These are phyloP conservation scores for Metschnikowia baotianmanensis DNA, from an alignment of 805 yeast genomes.

Conservation along the genomic window DNA sequence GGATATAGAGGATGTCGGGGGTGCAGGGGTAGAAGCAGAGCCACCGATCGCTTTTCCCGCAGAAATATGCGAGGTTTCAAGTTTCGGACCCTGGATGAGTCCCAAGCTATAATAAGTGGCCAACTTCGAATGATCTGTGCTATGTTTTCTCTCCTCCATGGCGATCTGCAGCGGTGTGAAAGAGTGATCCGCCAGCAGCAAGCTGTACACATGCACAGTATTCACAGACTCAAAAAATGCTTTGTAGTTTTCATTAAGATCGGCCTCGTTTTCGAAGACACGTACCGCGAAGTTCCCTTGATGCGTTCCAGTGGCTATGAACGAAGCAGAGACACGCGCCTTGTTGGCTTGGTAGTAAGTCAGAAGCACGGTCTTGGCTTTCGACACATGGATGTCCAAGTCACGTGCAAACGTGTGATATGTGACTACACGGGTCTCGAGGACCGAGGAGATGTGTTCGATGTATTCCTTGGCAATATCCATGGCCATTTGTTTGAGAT, in stretches of 20 bases:
- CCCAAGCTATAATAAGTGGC: slow-evolving; percentile 27
- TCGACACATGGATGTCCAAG: slow-evolving; percentile 34
- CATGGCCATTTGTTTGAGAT: slow-evolving; percentile 31
- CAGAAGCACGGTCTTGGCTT: slow-evolving; percentile 40
- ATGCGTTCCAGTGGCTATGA: slow-evolving; percentile 39
- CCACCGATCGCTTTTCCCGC: neutral
- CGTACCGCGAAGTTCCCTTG: slow-evolving; percentile 19
- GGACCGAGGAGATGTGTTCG: slow-evolving; percentile 27
- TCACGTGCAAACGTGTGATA: slow-evolving; percentile 43
- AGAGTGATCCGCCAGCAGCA: slow-evolving; percentile 22
- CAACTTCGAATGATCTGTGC: slow-evolving; percentile 16
- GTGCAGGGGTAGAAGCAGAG: neutral
- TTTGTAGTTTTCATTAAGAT: slow-evolving; percentile 23
- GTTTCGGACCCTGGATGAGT: slow-evolving; percentile 32
- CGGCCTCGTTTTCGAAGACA: slow-evolving; percentile 23
- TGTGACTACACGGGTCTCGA: slow-evolving; percentile 27
- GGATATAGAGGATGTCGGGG: neutral
- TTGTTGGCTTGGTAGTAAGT: slow-evolving; percentile 37
- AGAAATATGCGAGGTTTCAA: neutral
- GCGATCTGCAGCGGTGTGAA: slow-evolving; percentile 16
- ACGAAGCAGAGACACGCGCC: slow-evolving; percentile 38
- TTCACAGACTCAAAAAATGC: slow-evolving; percentile 27
- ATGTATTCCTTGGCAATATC: slow-evolving; percentile 27
- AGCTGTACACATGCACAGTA: slow-evolving; percentile 40
- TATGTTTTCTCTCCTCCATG: slow-evolving; percentile 17